Base-by-base conservation (phyloP, 768 basidiomycete species). In the Boletus barrowsii region DNA sequence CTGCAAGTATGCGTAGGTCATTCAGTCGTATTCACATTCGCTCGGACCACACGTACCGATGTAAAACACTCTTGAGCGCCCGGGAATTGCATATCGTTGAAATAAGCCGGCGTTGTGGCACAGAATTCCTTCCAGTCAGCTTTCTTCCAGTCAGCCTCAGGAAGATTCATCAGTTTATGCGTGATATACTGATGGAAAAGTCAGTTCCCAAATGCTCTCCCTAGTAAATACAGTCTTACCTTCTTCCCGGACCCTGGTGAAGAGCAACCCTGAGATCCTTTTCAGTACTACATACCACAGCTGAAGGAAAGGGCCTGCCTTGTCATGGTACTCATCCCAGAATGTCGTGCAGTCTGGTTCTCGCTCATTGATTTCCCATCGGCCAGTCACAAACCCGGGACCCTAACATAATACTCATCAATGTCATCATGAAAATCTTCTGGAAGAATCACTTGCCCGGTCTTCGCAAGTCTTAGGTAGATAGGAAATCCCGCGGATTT, bases 111-210 rank as follows among this genome's bases (percentile, higher is more conserved):
- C 0, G 72, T 74, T 2, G 72, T 70, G 2, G 70, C 68, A 47
- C 71, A 73, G 51, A 74, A 72, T 15, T 67, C 62, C 14, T 44
- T 55, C 72, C 70, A 73, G n/a, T 72, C 59, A 18, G 57, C 51
- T 7, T 60, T 54, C 9, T 22, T 22, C 22, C 22, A 22, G 22
- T 22, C 22, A 22, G n/a, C n/a, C n/a, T 46, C 7, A 0, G 63
- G 70, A 13, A 73, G 49, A 36, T 69, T 62, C 46, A 57, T 54
- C 6, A 74, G 48, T 20, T 60, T 62, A 7, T 68, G 62, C 14
- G 66, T 62, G 35, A 68, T 54, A 30, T 57, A 55, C 72, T 73
- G 35, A n/a, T 20, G 15, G 14, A 17, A 42, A 13, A 6, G 41
- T 66, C 32, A 55, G 50, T 32, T 2, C 26, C 6, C 11, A 20